phyloP scores from a whole-genome alignment of 768 basidiomycete species.

The Lactifluus hygrophoroides region DNA sequence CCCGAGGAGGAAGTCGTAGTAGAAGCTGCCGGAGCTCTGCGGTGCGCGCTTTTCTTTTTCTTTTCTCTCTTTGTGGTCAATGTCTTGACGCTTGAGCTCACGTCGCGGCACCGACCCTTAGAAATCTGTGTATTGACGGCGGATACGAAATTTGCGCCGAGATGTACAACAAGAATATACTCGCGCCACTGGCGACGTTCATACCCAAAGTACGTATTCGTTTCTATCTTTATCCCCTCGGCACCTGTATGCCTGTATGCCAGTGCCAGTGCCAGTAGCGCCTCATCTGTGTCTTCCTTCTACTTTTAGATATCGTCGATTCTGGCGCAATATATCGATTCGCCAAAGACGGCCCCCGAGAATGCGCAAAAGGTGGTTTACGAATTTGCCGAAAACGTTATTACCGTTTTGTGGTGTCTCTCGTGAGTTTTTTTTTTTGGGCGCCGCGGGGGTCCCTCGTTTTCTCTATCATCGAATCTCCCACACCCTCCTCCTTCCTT shows the following conservation, averaged over 20 bases:
- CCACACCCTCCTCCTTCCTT: too few relatives aligned
- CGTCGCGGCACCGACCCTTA: conserved; percentile 25
- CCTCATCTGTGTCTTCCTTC: neutral
- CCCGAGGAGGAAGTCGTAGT: conserved; percentile 84
- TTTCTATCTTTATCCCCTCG: neutral
- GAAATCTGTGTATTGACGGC: conserved; percentile 91
- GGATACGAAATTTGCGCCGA: conserved; percentile 93
- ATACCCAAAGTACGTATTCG: conserved; percentile 57
- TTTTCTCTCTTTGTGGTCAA: neutral
- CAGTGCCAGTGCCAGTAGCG: neutral
- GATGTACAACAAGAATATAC: conserved; percentile 94
- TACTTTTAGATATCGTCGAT: conserved; percentile 58
- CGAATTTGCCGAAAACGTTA: conserved; percentile 85
- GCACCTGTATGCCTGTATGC: too few relatives aligned
- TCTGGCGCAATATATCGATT: conserved; percentile 56
- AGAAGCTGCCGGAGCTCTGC: conserved; percentile 80
- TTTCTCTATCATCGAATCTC: too few relatives aligned
- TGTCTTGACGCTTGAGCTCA: neutral
- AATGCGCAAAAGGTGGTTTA: conserved; percentile 69
- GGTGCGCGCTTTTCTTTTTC: conserved; percentile 36
- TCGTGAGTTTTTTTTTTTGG: conserved; percentile 70
- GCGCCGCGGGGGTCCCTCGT: too few relatives aligned
- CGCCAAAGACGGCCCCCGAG: conserved; percentile 56
- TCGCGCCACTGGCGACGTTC: conserved; percentile 66
- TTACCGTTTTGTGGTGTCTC: conserved; percentile 90